phyloP scores from a whole-genome alignment of 2,329 filamentous ascomycete species.

The Colletotrichum lentis region DNA sequence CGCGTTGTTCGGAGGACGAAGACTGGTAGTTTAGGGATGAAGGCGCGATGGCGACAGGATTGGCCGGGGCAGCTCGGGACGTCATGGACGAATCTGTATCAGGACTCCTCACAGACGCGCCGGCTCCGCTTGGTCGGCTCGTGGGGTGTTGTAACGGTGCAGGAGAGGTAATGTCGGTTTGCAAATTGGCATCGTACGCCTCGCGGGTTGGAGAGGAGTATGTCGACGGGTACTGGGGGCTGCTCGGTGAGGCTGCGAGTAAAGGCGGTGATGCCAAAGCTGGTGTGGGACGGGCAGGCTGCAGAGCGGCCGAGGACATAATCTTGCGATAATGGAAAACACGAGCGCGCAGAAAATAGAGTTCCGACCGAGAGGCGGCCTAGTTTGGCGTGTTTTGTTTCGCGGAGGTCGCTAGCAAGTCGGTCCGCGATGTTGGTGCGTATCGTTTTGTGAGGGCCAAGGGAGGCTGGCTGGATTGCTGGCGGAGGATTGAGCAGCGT shows the following conservation, averaged over 20 bases:
- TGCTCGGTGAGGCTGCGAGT: constrained; percentile 53
- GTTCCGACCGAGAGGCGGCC: constrained; percentile 27
- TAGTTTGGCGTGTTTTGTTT: constrained; percentile 35
- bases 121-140: constrained; percentile 61
- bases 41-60: constrained; percentile 52
- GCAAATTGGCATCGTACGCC: constrained; percentile 63
- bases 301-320: constrained; percentile 69
- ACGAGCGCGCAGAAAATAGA: constrained; percentile 25
- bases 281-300: constrained; percentile 64
- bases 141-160: constrained; percentile 63
- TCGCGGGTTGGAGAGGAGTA: constrained; percentile 64
- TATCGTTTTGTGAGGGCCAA: constrained; percentile 20
- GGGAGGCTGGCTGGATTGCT: constrained; percentile 26
- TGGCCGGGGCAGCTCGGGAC: constrained; percentile 57
- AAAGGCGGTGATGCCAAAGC: constrained; percentile 60
- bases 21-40: constrained; percentile 54
- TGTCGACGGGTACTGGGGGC: constrained; percentile 61
- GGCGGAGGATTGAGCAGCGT: constrained; percentile 28
- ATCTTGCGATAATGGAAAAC: constrained; percentile 53
- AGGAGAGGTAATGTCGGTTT: constrained; percentile 57
- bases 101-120: constrained; percentile 46
- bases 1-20: constrained; percentile 60
- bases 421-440: constrained; percentile 29
- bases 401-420: constrained; percentile 29
- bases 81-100: constrained; percentile 56